A percentile compares a stretch with the other conserved stretches of the same genome.
Conservation (phyloP, 1,284 basidiomycete genomes). For the Ustilago trichophora region DNA sequence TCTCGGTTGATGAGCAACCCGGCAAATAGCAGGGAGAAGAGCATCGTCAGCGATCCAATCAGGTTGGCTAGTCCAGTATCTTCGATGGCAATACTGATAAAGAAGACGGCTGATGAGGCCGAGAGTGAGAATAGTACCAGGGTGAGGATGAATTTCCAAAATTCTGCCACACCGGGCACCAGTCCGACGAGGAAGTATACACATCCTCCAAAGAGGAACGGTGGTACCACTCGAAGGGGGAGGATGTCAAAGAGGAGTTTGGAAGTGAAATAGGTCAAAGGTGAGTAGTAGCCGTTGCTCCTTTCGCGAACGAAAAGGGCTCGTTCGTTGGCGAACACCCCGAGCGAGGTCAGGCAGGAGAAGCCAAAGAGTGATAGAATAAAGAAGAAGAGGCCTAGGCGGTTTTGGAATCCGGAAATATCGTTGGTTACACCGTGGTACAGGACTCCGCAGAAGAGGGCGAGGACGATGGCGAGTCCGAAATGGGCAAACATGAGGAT, state of each 20-base stretch:
- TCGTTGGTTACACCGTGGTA: conserved; percentile 79
- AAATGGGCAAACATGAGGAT: conserved; percentile 91
- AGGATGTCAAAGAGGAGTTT: conserved; percentile 96
- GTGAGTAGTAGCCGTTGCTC: conserved; percentile 94
- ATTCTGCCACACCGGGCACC: conserved; percentile 83
- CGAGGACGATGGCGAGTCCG: conserved; percentile 80
- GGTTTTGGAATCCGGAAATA: conserved; percentile 69
- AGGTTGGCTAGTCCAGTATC: conserved; percentile 88
- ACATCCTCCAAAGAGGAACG: conserved; percentile 91
- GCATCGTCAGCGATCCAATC: conserved; percentile 92
- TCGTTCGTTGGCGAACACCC: conserved; percentile 90
- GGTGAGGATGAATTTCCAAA: conserved; percentile 94
- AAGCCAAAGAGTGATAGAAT: conserved; percentile 93
- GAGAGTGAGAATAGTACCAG: conserved; percentile 90
- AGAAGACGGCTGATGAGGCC: conserved; percentile 87
- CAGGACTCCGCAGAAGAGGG: conserved; percentile 84
- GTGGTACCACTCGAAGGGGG: conserved; percentile 90
- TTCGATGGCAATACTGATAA: conserved; percentile 85
- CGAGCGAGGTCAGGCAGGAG: conserved; percentile 89
- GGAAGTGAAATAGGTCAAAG: conserved; percentile 92
- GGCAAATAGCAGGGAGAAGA: conserved; percentile 91
- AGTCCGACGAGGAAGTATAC: conserved; percentile 92
- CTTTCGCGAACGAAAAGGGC: conserved; percentile 96
- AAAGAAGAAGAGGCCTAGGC: conserved; percentile 91
- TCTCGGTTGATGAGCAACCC: conserved; percentile 94